phyloP scores from a whole-genome alignment of 2,329 filamentous ascomycete genomes.

The Chalaropsis ovoidea region DNA sequence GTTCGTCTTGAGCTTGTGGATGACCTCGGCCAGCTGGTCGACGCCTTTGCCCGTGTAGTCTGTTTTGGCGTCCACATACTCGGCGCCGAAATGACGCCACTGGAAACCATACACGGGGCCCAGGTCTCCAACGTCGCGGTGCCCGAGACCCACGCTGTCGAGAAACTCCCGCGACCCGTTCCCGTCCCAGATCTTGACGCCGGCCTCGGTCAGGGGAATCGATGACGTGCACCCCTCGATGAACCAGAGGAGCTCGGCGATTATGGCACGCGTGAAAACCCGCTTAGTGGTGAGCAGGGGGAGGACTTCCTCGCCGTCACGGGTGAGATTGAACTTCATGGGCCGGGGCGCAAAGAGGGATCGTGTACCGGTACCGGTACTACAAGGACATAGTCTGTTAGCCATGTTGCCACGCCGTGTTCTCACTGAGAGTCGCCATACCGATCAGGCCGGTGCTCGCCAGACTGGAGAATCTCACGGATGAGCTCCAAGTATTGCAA shows the following conservation, averaged over 20 bases:
- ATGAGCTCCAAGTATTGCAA: slow-evolving; percentile 89
- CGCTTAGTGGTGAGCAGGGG: slow-evolving; percentile 96
- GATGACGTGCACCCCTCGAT: slow-evolving; percentile 76
- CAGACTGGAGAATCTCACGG: slow-evolving; percentile 66
- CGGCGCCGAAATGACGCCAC: slow-evolving; percentile 94
- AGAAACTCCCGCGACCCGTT: slow-evolving; percentile 88
- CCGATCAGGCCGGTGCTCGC: slow-evolving; percentile 85
- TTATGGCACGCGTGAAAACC: slow-evolving; percentile 81
- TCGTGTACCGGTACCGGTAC: slow-evolving; percentile 86
- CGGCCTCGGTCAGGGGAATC: slow-evolving; percentile 60
- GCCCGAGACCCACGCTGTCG: slow-evolving; percentile 67
- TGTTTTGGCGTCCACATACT: slow-evolving; percentile 66
- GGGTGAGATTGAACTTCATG: slow-evolving; percentile 74
- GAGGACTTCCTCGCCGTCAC: slow-evolving; percentile 53
- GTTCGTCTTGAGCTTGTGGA: slow-evolving; percentile 69
- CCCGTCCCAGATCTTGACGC: slow-evolving; percentile 96
- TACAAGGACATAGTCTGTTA: slow-evolving; percentile 34
- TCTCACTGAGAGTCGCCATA: slow-evolving; percentile 32
- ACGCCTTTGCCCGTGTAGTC: slow-evolving; percentile 85
- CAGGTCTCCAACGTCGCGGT: slow-evolving; percentile 79
- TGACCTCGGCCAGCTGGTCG: slow-evolving; percentile 85
- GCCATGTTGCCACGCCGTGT: slow-evolving; percentile 55
- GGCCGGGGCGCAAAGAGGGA: slow-evolving; percentile 81
- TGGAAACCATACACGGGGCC: slow-evolving; percentile 98
- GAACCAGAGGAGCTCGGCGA: slow-evolving; percentile 95